A percentile compares a stretch with the other conserved stretches of the same genome.
Evolutionary conservation across 768 basidiomycete genomes (phyloP).

Genomic region (Lactifluus subvellereus): DNA sequence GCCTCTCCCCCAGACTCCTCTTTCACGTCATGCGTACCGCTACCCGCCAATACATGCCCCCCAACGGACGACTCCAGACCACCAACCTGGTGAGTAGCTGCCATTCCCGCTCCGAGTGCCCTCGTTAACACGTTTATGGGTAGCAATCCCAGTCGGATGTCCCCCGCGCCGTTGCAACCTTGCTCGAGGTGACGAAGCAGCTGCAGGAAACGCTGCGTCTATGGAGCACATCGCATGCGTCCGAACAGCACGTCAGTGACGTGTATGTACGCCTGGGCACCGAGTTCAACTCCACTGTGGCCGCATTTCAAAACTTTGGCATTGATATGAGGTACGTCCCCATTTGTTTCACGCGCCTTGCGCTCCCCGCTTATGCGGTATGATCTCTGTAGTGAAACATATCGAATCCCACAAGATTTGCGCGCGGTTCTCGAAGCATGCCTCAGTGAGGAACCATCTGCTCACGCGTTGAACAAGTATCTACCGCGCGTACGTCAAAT

Average conservation of each 20-base stretch:
- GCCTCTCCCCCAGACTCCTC: not conserved
- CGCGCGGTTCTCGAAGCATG: conserved; percentile 39
- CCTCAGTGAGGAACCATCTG: conserved; percentile 39
- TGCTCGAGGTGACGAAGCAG: conserved; percentile 78
- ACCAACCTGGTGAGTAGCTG: conserved; percentile 13
- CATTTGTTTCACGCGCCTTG: not conserved
- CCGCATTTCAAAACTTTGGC: conserved; percentile 64
- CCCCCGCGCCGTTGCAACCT: conserved; percentile 51
- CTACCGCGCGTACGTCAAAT: conserved; percentile 36
- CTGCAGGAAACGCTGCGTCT: conserved; percentile 66
- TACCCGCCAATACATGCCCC: conserved; percentile 17
- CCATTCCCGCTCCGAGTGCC: not conserved
- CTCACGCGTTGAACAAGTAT: conserved; percentile 33
- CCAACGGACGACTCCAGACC: conserved; percentile 22
- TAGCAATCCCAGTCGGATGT: conserved; percentile 40
- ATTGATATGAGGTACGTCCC: conserved; percentile 71
- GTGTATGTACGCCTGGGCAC: conserved; percentile 86
- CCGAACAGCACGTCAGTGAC: conserved; percentile 75
- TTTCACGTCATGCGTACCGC: conserved; percentile 17
- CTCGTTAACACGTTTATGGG: not conserved
- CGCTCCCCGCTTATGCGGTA: conserved; percentile 8
- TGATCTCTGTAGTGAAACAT: conserved; percentile 34
- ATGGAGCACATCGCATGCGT: conserved; percentile 58
- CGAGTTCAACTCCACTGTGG: conserved; percentile 77
- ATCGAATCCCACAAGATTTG: conserved; percentile 35